Percentiles rank a stretch among this genome's conserved stretches.
These are phyloP conservation scores for Phytophthora foliorum DNA, from an alignment of 352 stramenopile species.

Conservation along the genomic window DNA sequence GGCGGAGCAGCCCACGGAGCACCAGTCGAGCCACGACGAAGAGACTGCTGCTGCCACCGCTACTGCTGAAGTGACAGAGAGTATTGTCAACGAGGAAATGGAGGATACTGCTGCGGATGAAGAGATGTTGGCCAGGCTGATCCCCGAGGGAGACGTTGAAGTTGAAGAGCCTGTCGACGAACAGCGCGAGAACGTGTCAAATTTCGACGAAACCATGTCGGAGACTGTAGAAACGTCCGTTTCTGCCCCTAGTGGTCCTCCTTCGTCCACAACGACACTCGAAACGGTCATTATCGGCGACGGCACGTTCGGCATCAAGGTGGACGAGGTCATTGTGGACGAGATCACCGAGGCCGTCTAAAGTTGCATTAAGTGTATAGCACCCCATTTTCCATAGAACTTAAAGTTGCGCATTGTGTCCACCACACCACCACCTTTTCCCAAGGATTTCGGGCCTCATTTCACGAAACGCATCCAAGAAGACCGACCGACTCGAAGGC, in stretches of 20 bases:
- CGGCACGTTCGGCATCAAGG: slow-evolving; percentile 54
- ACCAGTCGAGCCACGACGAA: slow-evolving; percentile 8
- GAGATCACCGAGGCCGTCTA: slow-evolving; percentile 71
- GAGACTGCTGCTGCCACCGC: slow-evolving; percentile 5
- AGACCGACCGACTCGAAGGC: background rate
- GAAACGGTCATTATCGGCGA: slow-evolving; percentile 51
- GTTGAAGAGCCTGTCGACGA: slow-evolving; percentile 35
- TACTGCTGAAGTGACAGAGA: background rate
- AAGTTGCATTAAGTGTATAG: slow-evolving; percentile 30
- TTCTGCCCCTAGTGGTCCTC: slow-evolving; percentile 1
- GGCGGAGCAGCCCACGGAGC: slow-evolving; percentile 4
- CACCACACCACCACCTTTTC: slow-evolving; percentile 2
- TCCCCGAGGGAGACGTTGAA: slow-evolving; percentile 23
- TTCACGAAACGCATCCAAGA: slow-evolving; percentile 23
- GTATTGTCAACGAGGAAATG: slow-evolving; percentile 1
- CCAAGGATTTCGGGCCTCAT: slow-evolving; percentile 28
- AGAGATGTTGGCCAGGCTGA: slow-evolving; percentile 34
- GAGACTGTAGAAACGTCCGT: slow-evolving; percentile 6
- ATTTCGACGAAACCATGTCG: slow-evolving; percentile 2
- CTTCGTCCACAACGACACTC: slow-evolving; percentile 33
- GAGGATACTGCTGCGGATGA: slow-evolving; percentile 19
- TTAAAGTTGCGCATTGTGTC: slow-evolving; percentile 16
- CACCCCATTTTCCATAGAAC: slow-evolving; percentile 22
- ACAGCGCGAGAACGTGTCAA: background rate
- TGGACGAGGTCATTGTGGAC: slow-evolving; percentile 63